These are phyloP conservation scores for Gossypium sturtianum DNA, from an alignment of 345 rosid species.

Conservation along the genomic window DNA sequence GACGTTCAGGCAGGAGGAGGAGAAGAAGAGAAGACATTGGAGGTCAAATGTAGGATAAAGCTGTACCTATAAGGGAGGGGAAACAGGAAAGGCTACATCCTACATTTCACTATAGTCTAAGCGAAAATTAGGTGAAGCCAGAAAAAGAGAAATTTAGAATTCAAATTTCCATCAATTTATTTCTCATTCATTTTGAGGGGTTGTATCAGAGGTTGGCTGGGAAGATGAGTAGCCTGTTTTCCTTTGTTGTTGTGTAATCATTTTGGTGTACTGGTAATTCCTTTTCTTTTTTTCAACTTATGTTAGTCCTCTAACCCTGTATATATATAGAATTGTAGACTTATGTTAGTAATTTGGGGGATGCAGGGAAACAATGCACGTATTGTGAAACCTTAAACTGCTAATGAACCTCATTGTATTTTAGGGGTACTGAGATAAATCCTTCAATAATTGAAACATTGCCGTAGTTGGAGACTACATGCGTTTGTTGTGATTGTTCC, in stretches of 20 bases:
- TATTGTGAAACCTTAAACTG: neutral
- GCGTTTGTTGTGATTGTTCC: neutral
- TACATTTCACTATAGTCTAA: constrained; percentile 13
- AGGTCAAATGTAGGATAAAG: constrained; percentile 17
- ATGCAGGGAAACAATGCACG: neutral
- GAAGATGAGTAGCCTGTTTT: neutral
- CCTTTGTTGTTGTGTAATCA: constrained; percentile 10
- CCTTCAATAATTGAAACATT: neutral
- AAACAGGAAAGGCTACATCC: constrained; percentile 6
- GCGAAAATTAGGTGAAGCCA: constrained; percentile 10
- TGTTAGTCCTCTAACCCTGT: neutral
- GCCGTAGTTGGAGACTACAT: neutral
- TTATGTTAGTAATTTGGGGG: neutral
- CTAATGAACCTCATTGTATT: neutral
- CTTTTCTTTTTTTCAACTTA: neutral
- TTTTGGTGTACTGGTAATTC: neutral
- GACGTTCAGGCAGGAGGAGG: constrained; percentile 72
- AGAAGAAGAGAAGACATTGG: constrained; percentile 52
- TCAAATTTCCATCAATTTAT: constrained; percentile 9
- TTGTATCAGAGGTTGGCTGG: neutral
- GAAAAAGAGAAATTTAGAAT: constrained; percentile 1
- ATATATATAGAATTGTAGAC: neutral
- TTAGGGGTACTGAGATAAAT: neutral
- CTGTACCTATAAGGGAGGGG: neutral
- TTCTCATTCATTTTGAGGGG: constrained; percentile 12